Conservation (phyloP, 495 filamentous ascomycete species). For the Xylaria acuta region DNA sequence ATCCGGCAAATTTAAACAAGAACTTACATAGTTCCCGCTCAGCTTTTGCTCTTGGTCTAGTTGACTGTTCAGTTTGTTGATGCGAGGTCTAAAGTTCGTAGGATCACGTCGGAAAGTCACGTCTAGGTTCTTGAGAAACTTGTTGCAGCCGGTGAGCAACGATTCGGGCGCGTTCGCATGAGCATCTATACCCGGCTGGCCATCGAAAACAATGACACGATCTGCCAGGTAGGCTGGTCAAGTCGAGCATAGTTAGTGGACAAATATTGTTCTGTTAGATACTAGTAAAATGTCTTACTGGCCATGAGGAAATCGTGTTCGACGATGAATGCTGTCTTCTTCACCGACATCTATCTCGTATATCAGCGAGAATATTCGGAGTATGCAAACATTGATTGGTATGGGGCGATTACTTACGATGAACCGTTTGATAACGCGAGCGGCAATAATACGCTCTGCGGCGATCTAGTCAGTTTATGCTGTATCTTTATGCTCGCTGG, state of each 20-base stretch:
- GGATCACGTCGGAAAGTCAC: slow-evolving; percentile 98
- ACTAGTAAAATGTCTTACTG: slow-evolving; percentile 29
- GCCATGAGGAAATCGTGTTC: slow-evolving; percentile 99
- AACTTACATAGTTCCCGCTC: slow-evolving; percentile 84
- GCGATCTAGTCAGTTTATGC: neutral
- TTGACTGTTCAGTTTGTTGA: slow-evolving; percentile 96
- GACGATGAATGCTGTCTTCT: slow-evolving; percentile 98
- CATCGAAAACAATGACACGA: slow-evolving; percentile 97
- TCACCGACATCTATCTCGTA: slow-evolving; percentile 77
- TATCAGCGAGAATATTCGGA: neutral
- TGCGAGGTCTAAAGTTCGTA: slow-evolving; percentile 92
- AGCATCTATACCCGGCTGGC: slow-evolving; percentile 84
- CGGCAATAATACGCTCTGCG: slow-evolving; percentile 86
- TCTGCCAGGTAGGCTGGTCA: slow-evolving; percentile 81
- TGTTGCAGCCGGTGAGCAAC: slow-evolving; percentile 94
- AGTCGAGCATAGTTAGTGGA: slow-evolving; percentile 36
- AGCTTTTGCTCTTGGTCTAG: slow-evolving; percentile 97
- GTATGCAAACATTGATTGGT: neutral
- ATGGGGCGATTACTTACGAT: slow-evolving; percentile 54
- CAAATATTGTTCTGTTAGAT: neutral
- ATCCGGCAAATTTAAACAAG: slow-evolving; percentile 7
- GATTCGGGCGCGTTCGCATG: slow-evolving; percentile 89
- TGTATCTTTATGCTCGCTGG: neutral
- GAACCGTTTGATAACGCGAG: slow-evolving; percentile 97
- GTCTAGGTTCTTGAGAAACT: slow-evolving; percentile 91